Base-by-base conservation (phyloP, 352 stramenopile species). In the Pythium biforme region DNA sequence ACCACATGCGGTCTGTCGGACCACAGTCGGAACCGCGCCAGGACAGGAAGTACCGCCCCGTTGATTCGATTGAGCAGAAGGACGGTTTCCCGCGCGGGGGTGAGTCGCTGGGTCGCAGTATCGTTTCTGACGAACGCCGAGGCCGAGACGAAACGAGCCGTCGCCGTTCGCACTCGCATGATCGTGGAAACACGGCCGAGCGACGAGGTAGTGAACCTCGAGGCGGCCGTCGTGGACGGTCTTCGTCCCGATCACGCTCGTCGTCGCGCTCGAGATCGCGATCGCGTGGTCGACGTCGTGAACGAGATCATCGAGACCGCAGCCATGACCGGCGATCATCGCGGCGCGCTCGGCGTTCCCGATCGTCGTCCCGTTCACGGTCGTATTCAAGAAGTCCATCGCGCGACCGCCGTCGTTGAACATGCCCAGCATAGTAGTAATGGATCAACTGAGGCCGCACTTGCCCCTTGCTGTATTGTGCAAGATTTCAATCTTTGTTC, bases 321-420 rank as follows among this genome's bases (percentile, higher is more conserved):
- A 68, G 54, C 40, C n/a, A 22, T 23, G 27, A 45, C 11, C 23
- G 47, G 2, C n/a, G 26, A 27, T 63, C 53, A 15, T 59, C 34
- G 12, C 51, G 59, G 31, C 55, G 46, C 11, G 76, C 72, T 29
- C 70, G 72, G 26, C 76, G 64, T 26, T 88, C 74, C 27, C 62
- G 68, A 51, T 75, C 66, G 27, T 60, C 45, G 19, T 71, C 66
- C 3, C 59, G 50, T 6, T 77, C 70, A 19, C 48, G 37, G 1
- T 77, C 70, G 9, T 48, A 23, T 0, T 75, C 68, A 11, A 60
- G 57, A 31, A 69, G 60, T 15, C 57, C 61, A 1, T 73, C 65
- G n/a, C 56, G 57, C 17, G 41, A 50, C 20, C 56, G 56, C 15
- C 51, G 43, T 39, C 43, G 43, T 52, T 60, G 25, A 48, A n/a